A percentile compares a stretch with the other conserved stretches of the same genome.
Evolutionary conservation across 225 moss, liverwort and hornwort genomes (phyloP).

Genomic region (Marchantia paleacea): DNA sequence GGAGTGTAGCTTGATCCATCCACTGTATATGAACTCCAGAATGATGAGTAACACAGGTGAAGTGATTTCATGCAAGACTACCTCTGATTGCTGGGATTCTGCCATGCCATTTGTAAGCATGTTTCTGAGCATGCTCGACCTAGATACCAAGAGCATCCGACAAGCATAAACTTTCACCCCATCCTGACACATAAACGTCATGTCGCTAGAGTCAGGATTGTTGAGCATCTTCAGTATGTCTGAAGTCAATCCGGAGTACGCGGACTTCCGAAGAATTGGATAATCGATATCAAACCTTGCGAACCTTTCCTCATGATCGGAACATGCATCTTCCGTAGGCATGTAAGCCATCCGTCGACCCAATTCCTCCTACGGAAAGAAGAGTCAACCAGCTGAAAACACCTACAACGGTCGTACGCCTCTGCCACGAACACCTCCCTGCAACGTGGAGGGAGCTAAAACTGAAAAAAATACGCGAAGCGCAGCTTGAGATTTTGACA

Average conservation of each 20-base stretch:
- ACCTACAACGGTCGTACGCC: neutral
- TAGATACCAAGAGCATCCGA: constrained; percentile 17
- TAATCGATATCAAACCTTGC: neutral
- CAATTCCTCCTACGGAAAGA: neutral
- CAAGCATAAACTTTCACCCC: constrained; percentile 27
- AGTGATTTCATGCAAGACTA: constrained; percentile 15
- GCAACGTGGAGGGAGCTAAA: neutral
- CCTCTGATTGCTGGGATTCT: constrained; percentile 14
- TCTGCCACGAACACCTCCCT: neutral
- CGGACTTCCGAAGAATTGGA: constrained; percentile 3
- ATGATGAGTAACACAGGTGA: constrained; percentile 15
- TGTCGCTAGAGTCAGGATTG: constrained; percentile 28
- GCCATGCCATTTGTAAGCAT: constrained; percentile 32
- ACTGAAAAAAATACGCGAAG: neutral
- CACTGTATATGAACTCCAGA: constrained; percentile 30
- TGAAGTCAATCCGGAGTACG: neutral
- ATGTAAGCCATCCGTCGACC: neutral
- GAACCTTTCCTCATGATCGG: constrained; percentile 5
- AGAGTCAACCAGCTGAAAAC: neutral
- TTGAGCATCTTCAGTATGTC: constrained; percentile 24
- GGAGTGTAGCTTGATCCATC: constrained; percentile 13
- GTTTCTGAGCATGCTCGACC: constrained; percentile 22
- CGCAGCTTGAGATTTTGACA: neutral
- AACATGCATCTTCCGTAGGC: neutral
- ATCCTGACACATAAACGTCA: constrained; percentile 26